phyloP scores from a whole-genome alignment of 176 grass and related monocot species.

The Oryza officinalis region DNA sequence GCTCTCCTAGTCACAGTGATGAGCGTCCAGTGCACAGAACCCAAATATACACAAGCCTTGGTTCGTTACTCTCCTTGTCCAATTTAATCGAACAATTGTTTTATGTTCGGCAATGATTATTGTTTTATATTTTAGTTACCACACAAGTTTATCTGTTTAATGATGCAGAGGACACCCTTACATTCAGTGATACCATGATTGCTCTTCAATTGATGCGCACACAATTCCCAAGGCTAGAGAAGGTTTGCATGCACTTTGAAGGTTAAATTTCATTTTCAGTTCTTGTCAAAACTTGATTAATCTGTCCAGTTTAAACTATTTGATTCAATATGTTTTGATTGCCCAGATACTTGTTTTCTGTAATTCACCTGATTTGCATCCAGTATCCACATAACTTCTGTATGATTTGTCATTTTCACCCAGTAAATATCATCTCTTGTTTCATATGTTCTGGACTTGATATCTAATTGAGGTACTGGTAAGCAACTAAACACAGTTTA shows the following conservation, averaged over 20 bases:
- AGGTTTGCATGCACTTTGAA: constrained; percentile 32
- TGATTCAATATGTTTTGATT: not conserved
- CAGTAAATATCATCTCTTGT: not conserved
- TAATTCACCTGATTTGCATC: not conserved
- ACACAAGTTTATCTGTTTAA: constrained; percentile 8
- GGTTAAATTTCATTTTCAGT: not conserved
- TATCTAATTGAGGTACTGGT: not conserved
- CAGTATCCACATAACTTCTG: not conserved
- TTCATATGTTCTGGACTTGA: not conserved
- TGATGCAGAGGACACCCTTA: constrained; percentile 75
- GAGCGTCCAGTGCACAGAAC: not conserved
- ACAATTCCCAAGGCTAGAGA: constrained; percentile 82
- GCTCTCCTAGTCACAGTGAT: not conserved
- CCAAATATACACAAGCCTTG: constrained; percentile 37
- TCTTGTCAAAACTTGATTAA: not conserved
- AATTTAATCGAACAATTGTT: not conserved
- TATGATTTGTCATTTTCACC: not conserved
- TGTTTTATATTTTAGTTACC: not conserved
- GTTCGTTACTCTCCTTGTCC: not conserved
- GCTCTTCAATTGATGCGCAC: constrained; percentile 87
- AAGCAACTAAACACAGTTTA: not conserved
- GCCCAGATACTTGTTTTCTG: not conserved
- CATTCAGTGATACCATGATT: constrained; percentile 72
- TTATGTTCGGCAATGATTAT: not conserved
- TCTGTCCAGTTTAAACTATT: not conserved